Evolutionary conservation across 176 grass and related monocot species (phyloP).

Genomic region (sorghum (Sorghum bicolor)): Sorghum_bicolor_NCBIv3 NC_012872.2:10265001-10265500

Average conservation of each 20-base stretch:
- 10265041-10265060: not conserved
- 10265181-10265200: not conserved
- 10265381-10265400: not conserved
- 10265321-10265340: not conserved
- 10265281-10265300: constrained; percentile 11
- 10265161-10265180: not conserved
- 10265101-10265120: not conserved
- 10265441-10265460: not conserved
- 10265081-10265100: not conserved
- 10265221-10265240: not conserved
- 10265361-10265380: not conserved
- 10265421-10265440: not conserved
- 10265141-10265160: not conserved
- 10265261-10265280: not conserved
- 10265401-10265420: constrained; percentile 15
- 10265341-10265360: constrained; percentile 11
- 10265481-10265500: constrained; percentile 14
- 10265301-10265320: not conserved
- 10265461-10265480: not conserved
- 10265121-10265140: not conserved
- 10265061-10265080: not conserved
- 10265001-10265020: not conserved
- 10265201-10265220: not conserved
- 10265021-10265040: not conserved
- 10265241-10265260: constrained; percentile 8